Evolutionary conservation across 306 rosid species (phyloP).

Genomic region (Dryas drummondii): DNA sequence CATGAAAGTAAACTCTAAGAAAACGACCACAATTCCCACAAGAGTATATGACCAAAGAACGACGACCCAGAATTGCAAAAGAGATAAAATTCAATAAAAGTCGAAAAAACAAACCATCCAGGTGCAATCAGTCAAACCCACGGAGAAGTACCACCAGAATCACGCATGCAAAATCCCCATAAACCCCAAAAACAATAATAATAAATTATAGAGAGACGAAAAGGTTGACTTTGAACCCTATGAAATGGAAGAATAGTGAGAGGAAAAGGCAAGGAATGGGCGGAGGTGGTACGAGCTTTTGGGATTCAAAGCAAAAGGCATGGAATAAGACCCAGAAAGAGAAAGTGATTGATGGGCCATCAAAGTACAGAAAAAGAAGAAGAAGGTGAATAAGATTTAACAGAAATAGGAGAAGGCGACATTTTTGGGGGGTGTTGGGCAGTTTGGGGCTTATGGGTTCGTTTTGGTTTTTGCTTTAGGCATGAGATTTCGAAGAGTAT

Average conservation of each 20-base stretch:
- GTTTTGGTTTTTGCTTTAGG: background rate
- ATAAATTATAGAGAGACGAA: conserved; percentile 30
- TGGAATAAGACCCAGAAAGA: conserved; percentile 1
- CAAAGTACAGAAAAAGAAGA: background rate
- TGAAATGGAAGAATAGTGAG: background rate
- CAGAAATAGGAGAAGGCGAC: background rate
- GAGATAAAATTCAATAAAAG: background rate
- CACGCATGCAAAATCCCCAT: conserved; percentile 36
- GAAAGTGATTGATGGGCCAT: conserved; percentile 24
- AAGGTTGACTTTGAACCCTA: conserved; percentile 42
- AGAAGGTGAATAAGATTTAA: background rate
- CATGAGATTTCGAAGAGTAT: background rate
- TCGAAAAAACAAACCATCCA: conserved; percentile 3
- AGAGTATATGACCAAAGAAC: conserved; percentile 33
- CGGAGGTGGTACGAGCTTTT: conserved; percentile 21
- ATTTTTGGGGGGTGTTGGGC: background rate
- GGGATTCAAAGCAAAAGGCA: conserved; percentile 36
- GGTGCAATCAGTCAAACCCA: conserved; percentile 33
- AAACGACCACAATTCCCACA: conserved; percentile 48
- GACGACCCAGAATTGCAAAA: conserved; percentile 29
- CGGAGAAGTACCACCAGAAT: conserved; percentile 27
- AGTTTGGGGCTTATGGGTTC: background rate
- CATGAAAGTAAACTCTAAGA: conserved; percentile 41
- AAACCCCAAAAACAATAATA: conserved; percentile 13
- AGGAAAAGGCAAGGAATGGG: conserved; percentile 11